Percentiles rank a stretch among this genome's conserved stretches.
These are phyloP conservation scores for Alloteropsis angusta DNA, from an alignment of 202 grass and related monocot genomes.

Conservation along the genomic window DNA sequence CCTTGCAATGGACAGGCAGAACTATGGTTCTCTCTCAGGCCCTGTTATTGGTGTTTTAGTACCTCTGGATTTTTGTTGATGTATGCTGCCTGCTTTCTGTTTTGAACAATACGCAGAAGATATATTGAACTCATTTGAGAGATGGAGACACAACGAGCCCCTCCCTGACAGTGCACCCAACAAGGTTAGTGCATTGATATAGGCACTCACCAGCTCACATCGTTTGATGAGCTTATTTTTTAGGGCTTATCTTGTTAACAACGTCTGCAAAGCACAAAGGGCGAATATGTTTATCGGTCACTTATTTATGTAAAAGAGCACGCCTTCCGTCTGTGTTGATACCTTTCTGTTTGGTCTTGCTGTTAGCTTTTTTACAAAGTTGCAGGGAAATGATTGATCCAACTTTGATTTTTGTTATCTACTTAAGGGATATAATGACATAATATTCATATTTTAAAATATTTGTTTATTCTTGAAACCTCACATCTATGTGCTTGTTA, in stretches of 20 bases:
- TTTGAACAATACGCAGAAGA: slow-evolving; percentile 53
- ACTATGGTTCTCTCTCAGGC: slow-evolving; percentile 45
- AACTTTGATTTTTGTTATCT: not conserved
- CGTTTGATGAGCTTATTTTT: not conserved
- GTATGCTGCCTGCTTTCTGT: not conserved
- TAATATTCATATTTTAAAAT: not conserved
- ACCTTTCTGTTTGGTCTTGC: not conserved
- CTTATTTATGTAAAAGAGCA: not conserved
- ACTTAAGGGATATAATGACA: not conserved
- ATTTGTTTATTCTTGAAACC: not conserved
- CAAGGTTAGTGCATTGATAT: slow-evolving; percentile 41
- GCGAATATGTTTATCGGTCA: not conserved
- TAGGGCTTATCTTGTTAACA: not conserved
- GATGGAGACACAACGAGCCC: slow-evolving; percentile 79
- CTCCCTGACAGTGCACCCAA: slow-evolving; percentile 64
- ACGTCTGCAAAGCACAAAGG: not conserved
- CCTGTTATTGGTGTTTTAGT: not conserved
- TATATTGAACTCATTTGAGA: slow-evolving; percentile 78
- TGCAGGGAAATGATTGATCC: not conserved
- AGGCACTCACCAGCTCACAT: not conserved
- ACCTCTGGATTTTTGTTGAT: not conserved
- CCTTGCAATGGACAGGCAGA: slow-evolving; percentile 95
- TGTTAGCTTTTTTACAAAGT: not conserved
- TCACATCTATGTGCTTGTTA: not conserved
- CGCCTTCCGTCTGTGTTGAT: not conserved